Evolutionary conservation across 208 protist genomes (phyloP).

Genomic region (Trypanosoma brucei): DNA sequence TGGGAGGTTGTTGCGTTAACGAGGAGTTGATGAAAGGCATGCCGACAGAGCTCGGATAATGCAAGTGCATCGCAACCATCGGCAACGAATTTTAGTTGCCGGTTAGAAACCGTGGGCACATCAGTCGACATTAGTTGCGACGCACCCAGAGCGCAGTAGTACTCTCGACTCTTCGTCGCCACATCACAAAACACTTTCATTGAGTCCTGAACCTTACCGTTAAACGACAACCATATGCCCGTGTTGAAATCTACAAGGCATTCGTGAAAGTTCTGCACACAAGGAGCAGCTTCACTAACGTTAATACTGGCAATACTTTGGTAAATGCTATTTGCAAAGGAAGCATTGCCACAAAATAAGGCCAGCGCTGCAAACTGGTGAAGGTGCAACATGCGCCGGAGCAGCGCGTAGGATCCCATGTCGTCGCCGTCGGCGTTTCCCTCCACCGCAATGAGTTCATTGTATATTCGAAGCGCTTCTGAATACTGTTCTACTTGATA

Average conservation of each 20-base stretch:
- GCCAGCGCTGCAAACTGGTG: constrained; percentile 37
- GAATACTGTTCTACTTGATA: constrained; percentile 51
- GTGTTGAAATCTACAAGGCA: constrained; percentile 35
- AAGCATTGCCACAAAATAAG: constrained; percentile 34
- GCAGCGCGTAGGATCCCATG: not conserved
- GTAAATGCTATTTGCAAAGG: constrained; percentile 36
- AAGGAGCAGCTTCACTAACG: constrained; percentile 12
- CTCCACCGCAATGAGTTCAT: constrained; percentile 36
- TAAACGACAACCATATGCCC: constrained; percentile 36
- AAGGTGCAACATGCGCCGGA: constrained; percentile 24
- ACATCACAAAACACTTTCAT: constrained; percentile 35
- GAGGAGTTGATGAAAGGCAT: constrained; percentile 42
- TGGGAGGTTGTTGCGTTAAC: constrained; percentile 57
- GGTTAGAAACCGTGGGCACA: constrained; percentile 9
- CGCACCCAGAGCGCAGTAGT: not conserved
- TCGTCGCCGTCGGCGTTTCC: constrained; percentile 8
- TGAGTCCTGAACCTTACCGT: constrained; percentile 34
- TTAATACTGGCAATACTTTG: constrained; percentile 21
- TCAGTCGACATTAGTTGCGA: not conserved
- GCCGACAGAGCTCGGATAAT: constrained; percentile 15
- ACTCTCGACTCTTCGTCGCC: constrained; percentile 14
- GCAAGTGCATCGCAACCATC: constrained; percentile 2
- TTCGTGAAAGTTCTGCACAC: constrained; percentile 24
- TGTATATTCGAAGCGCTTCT: constrained; percentile 38
- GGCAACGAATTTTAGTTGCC: not conserved